These are phyloP conservation scores for Pleurotus sapidus DNA, from an alignment of 768 basidiomycete genomes.

Conservation along the genomic window DNA sequence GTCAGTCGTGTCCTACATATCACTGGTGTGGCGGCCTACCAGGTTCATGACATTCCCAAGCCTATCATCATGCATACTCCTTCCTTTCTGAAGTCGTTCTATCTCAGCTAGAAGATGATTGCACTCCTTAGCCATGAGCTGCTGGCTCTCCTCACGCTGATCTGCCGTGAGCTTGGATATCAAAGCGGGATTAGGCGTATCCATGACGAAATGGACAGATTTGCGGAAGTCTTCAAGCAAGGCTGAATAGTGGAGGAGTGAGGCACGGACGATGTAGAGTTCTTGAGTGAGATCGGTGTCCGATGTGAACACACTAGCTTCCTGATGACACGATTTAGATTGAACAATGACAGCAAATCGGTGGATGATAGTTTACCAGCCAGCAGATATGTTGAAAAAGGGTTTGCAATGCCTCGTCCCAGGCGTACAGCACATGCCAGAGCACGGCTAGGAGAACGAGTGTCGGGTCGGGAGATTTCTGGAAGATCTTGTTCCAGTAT, in stretches of 20 bases:
- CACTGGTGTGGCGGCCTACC: slow-evolving; percentile 22
- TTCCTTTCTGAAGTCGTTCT: slow-evolving; percentile 35
- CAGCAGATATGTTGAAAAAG: slow-evolving; percentile 48
- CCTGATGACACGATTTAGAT: slow-evolving; percentile 23
- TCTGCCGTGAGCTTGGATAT: slow-evolving; percentile 1
- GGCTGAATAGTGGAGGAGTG: slow-evolving; percentile 46
- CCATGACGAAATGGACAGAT: slow-evolving; percentile 40
- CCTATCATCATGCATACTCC: slow-evolving; percentile 44
- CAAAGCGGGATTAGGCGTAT: slow-evolving; percentile 39
- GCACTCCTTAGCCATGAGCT: slow-evolving; percentile 36
- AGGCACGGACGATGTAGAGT: slow-evolving; percentile 50
- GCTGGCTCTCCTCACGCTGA: not conserved
- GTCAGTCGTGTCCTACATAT: too few relatives aligned
- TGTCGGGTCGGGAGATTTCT: slow-evolving; percentile 47
- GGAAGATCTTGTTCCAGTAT: slow-evolving; percentile 42
- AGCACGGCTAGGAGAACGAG: slow-evolving; percentile 50
- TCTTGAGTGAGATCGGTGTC: slow-evolving; percentile 44
- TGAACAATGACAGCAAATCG: too few relatives aligned
- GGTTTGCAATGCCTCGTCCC: slow-evolving; percentile 56
- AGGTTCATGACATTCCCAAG: slow-evolving; percentile 53
- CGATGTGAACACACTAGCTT: slow-evolving; percentile 41
- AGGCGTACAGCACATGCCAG: slow-evolving; percentile 62
- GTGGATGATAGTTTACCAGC: slow-evolving; percentile 31
- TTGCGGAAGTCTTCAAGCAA: slow-evolving; percentile 46
- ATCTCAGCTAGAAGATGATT: slow-evolving; percentile 48